A percentile compares a stretch with the other conserved stretches of the same genome.
Evolutionary conservation across 2,329 filamentous ascomycete genomes (phyloP).

Genomic region (Microsporum ferrugineum): DNA sequence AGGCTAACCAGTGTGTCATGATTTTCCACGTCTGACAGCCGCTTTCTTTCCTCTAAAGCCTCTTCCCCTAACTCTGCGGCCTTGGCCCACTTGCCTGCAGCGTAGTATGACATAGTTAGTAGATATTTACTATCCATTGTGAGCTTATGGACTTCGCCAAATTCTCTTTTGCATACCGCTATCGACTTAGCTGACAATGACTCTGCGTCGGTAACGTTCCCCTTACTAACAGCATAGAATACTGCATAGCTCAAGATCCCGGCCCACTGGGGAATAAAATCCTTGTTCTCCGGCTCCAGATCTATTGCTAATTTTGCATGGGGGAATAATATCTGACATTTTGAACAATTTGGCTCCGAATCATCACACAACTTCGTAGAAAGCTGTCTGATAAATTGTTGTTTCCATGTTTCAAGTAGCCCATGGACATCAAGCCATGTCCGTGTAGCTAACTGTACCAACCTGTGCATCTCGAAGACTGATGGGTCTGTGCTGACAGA

Average conservation of each 20-base stretch:
- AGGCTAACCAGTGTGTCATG: no score
- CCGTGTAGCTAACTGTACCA: not conserved
- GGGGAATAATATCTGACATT: not conserved
- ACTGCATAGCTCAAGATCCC: not conserved
- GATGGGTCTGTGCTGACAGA: slow-evolving; percentile 11
- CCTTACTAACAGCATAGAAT: not conserved
- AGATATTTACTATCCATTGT: no score
- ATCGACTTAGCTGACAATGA: no score
- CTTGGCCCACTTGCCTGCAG: no score
- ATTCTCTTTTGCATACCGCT: no score
- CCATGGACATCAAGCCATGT: not conserved
- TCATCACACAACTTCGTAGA: not conserved
- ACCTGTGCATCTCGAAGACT: slow-evolving; percentile 22
- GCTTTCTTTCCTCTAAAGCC: slow-evolving; percentile 8
- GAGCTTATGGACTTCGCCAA: no score
- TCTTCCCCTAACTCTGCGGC: no score
- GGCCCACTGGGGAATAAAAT: not conserved
- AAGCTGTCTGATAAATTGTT: not conserved
- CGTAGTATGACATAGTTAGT: no score
- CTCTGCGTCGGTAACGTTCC: no score
- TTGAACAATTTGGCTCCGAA: not conserved
- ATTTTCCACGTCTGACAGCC: slow-evolving; percentile 15
- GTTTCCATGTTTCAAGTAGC: not conserved
- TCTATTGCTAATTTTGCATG: not conserved
- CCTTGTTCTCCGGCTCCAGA: not conserved